phyloP scores from a whole-genome alignment of 1,284 basidiomycete species.

The Entoloma clypeatum region DNA sequence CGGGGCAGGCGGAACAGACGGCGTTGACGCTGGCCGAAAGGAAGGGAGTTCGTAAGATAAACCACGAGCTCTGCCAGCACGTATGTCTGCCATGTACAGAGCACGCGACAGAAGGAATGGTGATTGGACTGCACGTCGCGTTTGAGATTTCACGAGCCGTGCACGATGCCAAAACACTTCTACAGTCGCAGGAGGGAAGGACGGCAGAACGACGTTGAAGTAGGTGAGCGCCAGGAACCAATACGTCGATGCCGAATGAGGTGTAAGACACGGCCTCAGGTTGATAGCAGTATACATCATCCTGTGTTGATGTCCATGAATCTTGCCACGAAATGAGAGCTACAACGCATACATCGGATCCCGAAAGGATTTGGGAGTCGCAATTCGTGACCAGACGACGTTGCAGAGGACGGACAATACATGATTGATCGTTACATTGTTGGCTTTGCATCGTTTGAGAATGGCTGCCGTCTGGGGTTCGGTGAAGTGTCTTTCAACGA shows the following conservation, averaged over 20 bases:
- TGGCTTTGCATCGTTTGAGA: conserved; percentile 38
- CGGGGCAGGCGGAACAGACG: conserved; percentile 26
- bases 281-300: conserved; percentile 53
- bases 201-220: conserved; percentile 49
- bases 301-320: conserved; percentile 18
- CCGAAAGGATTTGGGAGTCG: conserved; percentile 20
- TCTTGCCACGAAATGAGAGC: conserved; percentile 1
- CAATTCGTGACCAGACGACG: conserved; percentile 40
- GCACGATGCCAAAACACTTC: conserved; percentile 45
- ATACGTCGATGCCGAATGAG: conserved; percentile 29
- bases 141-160: conserved; percentile 37
- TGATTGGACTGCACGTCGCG: conserved; percentile 35
- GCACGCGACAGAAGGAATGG: conserved; percentile 38
- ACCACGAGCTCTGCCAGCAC: conserved; percentile 35
- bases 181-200: conserved; percentile 34
- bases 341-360: conserved; percentile 34
- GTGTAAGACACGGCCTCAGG: conserved; percentile 38
- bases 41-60: conserved; percentile 10
- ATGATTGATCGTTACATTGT: conserved; percentile 48
- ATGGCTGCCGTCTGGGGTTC: conserved; percentile 30
- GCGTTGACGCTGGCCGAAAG: conserved; percentile 3
- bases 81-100: conserved; percentile 36
- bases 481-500: conserved; percentile 35
- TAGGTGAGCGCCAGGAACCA: conserved; percentile 49
- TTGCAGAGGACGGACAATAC: conserved; percentile 45